Evolutionary conservation across 192 early-diverging fungal species (phyloP).

Genomic region (Gryganskiella cystojenkinii): DNA sequence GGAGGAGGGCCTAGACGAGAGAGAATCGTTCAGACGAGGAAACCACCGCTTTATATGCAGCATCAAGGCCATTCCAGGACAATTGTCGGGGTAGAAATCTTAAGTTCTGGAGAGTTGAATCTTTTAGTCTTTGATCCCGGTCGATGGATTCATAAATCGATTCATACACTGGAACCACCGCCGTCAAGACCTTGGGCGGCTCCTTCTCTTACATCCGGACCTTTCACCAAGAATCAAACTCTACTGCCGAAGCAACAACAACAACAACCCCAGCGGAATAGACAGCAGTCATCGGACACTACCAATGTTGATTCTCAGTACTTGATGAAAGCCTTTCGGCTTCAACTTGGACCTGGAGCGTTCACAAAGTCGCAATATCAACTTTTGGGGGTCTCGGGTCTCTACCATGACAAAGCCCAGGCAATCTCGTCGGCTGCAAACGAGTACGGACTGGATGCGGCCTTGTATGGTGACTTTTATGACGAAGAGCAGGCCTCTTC

Average conservation of each 20-base stretch:
- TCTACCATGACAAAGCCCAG: not conserved
- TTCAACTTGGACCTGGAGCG: not conserved
- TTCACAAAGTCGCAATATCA: no score
- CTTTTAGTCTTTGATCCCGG: conserved; percentile 76
- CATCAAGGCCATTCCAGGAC: conserved; percentile 78
- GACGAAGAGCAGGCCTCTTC: no score
- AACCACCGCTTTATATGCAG: conserved; percentile 76
- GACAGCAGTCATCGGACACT: not conserved
- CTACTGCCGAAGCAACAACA: not conserved
- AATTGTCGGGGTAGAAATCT: conserved; percentile 69
- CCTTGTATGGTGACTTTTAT: no score
- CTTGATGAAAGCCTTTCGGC: no score
- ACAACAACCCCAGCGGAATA: conserved; percentile 31
- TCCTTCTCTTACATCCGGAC: conserved; percentile 5
- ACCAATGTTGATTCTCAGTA: not conserved
- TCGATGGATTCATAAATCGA: conserved; percentile 44
- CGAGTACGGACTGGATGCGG: no score
- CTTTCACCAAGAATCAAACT: conserved; percentile 2
- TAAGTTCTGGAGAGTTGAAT: conserved; percentile 44
- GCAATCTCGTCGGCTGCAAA: no score
- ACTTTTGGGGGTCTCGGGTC: no score
- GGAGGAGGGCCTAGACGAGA: not conserved
- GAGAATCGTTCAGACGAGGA: conserved; percentile 54
- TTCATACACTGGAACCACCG: conserved; percentile 10
- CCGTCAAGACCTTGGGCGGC: not conserved